Conservation (phyloP, 1,284 basidiomycete species). For the Ceratobasidium sp. region DNA sequence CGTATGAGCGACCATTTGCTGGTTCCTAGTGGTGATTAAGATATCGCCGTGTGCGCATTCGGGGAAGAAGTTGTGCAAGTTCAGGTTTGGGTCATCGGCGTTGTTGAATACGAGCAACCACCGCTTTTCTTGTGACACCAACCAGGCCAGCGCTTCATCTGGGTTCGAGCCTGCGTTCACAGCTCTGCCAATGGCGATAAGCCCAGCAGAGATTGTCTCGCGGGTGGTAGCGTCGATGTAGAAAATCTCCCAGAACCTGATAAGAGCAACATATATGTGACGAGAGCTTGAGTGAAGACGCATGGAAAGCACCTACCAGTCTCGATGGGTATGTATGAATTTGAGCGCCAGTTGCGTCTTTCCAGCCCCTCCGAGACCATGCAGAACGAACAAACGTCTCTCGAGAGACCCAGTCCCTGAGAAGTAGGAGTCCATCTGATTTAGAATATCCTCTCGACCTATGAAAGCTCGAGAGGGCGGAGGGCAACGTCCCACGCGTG, state of each 20-base stretch:
- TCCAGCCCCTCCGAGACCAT: conserved; percentile 18
- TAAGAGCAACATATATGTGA: neutral
- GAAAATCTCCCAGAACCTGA: conserved; percentile 6
- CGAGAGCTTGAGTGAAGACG: neutral
- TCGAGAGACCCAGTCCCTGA: neutral
- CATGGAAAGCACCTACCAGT: neutral
- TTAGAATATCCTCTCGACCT: neutral
- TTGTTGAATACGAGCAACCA: conserved; percentile 25
- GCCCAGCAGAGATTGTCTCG: neutral
- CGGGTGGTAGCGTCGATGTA: conserved; percentile 19
- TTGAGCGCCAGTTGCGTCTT: conserved; percentile 10
- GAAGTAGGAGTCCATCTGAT: neutral
- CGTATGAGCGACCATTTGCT: neutral
- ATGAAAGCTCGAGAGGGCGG: conserved; percentile 1
- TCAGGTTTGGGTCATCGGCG: neutral
- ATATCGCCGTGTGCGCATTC: conserved; percentile 14
- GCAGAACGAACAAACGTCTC: conserved; percentile 1
- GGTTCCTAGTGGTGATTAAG: conserved; percentile 35
- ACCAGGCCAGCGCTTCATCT: conserved; percentile 19
- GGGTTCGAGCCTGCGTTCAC: neutral
- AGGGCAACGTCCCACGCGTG: neutral
- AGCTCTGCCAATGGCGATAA: neutral
- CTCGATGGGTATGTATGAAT: neutral
- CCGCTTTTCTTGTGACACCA: neutral
- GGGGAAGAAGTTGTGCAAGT: neutral